Conservation (phyloP, 345 rosid genomes). For the Lepidium sativum region DNA sequence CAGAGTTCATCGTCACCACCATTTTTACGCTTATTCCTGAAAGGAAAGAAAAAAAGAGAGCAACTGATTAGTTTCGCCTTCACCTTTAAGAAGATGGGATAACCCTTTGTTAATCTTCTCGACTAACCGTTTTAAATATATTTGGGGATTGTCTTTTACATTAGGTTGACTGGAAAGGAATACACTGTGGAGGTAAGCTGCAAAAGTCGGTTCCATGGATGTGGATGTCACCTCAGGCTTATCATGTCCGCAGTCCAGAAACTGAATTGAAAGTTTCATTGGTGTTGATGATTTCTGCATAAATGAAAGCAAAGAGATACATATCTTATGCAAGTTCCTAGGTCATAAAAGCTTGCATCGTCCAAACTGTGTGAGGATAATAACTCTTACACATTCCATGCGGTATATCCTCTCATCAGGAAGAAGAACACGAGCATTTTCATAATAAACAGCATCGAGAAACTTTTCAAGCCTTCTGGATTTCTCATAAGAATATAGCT, state of each 20-base stretch:
- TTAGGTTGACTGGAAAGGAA: slow-evolving; percentile 57
- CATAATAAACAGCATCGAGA: slow-evolving; percentile 65
- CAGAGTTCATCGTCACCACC: slow-evolving; percentile 34
- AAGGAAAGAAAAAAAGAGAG: slow-evolving; percentile 8
- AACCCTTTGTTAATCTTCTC: slow-evolving; percentile 2
- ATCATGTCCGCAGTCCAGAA: slow-evolving; percentile 79
- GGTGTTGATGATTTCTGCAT: slow-evolving; percentile 54
- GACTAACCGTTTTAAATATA: slow-evolving; percentile 64
- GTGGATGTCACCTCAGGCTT: slow-evolving; percentile 89
- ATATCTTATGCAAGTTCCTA: not conserved
- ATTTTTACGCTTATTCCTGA: slow-evolving; percentile 57
- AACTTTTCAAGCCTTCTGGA: slow-evolving; percentile 65
- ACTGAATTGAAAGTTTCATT: slow-evolving; percentile 62
- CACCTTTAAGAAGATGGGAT: not conserved
- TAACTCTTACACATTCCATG: slow-evolving; percentile 71
- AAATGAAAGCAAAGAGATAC: not conserved
- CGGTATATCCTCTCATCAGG: slow-evolving; percentile 88
- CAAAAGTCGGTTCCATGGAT: slow-evolving; percentile 77
- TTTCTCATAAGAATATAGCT: slow-evolving; percentile 70
- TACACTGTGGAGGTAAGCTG: slow-evolving; percentile 61
- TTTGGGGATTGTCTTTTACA: slow-evolving; percentile 51
- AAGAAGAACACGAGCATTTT: slow-evolving; percentile 76
- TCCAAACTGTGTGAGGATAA: not conserved
- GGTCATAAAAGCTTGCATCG: not conserved
- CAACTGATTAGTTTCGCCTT: not conserved